Conservation (phyloP, 176 grass and related monocot species). For the Zoysia pacifica region DNA sequence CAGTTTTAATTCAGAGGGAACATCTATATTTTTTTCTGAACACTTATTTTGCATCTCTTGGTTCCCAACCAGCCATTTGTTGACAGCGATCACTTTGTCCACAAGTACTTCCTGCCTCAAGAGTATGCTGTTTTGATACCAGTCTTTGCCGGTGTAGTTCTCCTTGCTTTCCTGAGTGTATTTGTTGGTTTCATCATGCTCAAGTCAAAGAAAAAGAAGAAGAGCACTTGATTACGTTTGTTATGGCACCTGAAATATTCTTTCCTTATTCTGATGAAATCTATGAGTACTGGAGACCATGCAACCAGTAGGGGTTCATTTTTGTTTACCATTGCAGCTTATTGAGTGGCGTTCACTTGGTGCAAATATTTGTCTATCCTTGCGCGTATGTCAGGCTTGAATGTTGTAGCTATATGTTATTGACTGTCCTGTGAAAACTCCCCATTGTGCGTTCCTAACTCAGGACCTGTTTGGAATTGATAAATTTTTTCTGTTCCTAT, state of each 20-base stretch:
- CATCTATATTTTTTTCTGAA: neutral
- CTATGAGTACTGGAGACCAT: neutral
- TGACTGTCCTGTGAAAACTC: too few species aligned
- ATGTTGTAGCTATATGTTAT: too few species aligned
- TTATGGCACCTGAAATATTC: neutral
- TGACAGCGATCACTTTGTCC: slow-evolving; percentile 83
- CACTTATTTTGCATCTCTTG: slow-evolving; percentile 28
- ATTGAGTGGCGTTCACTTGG: neutral
- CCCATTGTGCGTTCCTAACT: too few species aligned
- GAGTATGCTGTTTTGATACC: slow-evolving; percentile 85
- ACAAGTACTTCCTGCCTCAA: slow-evolving; percentile 79
- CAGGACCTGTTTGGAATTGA: too few species aligned
- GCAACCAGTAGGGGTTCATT: neutral
- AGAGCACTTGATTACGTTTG: slow-evolving; percentile 31
- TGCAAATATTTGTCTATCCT: too few species aligned
- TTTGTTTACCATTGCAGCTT: neutral
- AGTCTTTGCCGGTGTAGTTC: slow-evolving; percentile 65
- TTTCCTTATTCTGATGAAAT: neutral
- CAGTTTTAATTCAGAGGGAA: neutral
- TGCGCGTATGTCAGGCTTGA: too few species aligned
- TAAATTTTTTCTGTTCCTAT: too few species aligned
- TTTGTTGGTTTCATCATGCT: slow-evolving; percentile 79
- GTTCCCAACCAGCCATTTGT: slow-evolving; percentile 68
- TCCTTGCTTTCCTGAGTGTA: slow-evolving; percentile 76
- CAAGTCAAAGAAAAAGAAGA: slow-evolving; percentile 81